Evolutionary conservation across 1,284 basidiomycete species (phyloP).

Genomic region (Anthracocystis panici-leucophaei): DNA sequence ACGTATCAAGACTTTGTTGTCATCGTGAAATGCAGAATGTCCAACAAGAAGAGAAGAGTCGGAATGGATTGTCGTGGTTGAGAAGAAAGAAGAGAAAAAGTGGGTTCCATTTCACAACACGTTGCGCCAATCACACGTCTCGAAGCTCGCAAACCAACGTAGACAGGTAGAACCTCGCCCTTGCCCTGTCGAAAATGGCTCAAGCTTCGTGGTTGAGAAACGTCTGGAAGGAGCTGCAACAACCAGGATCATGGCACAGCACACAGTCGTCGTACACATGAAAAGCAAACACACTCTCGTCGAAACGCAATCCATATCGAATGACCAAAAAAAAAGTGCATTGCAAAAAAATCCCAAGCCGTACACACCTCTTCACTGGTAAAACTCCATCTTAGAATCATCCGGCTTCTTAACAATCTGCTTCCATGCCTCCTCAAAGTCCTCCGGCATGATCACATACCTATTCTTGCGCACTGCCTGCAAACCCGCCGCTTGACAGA

Average conservation of each 20-base stretch:
- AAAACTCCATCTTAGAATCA: conserved; percentile 68
- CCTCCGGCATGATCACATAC: conserved; percentile 93
- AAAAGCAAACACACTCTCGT: not conserved
- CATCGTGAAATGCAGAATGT: not conserved
- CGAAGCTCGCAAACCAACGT: too few species aligned
- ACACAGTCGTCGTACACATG: too few species aligned
- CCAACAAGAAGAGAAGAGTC: not conserved
- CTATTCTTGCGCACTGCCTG: conserved; percentile 99
- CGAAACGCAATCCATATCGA: not conserved
- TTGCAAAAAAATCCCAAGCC: conserved; percentile 23
- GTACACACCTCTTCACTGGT: conserved; percentile 58
- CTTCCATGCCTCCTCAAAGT: conserved; percentile 80
- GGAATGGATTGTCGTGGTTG: not conserved
- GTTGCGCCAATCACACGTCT: conserved; percentile 15
- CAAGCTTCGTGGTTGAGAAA: too few species aligned
- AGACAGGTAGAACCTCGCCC: too few species aligned
- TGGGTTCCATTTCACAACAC: too few species aligned
- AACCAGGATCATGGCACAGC: too few species aligned
- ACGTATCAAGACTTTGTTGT: not conserved
- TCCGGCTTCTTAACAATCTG: conserved; percentile 68
- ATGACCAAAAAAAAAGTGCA: conserved; percentile 11
- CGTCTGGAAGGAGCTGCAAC: too few species aligned
- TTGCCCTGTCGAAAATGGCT: too few species aligned
- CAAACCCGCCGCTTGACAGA: conserved; percentile 96
- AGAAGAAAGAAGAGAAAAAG: conserved; percentile 15